phyloP scores from a whole-genome alignment of 805 yeast species.

The Candida vartiovaarae region DNA sequence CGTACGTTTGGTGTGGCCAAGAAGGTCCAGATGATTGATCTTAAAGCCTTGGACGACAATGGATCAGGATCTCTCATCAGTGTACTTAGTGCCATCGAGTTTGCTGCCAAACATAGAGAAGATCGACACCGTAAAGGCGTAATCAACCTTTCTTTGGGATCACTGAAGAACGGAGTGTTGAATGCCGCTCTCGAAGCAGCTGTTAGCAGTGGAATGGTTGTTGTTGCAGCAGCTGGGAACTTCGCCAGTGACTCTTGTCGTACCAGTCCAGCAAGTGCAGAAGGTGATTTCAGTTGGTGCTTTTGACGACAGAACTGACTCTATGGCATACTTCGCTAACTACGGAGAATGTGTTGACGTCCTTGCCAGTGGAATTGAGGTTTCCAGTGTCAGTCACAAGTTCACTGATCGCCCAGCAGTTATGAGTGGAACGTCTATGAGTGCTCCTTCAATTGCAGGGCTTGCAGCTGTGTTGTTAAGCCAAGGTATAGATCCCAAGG shows the following conservation, averaged over 20 bases:
- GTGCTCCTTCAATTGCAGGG: slow-evolving; percentile 71
- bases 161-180: slow-evolving; percentile 55
- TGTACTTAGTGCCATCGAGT: slow-evolving; percentile 61
- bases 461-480: slow-evolving; percentile 48
- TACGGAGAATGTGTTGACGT: slow-evolving; percentile 91
- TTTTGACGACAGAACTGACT: slow-evolving; percentile 65
- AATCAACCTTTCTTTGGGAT: slow-evolving; percentile 78
- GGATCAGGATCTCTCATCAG: slow-evolving; percentile 71
- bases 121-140: slow-evolving; percentile 41
- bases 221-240: slow-evolving; percentile 87
- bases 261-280: slow-evolving; percentile 82
- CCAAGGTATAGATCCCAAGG: slow-evolving; percentile 37
- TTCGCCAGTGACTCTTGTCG: slow-evolving; percentile 69
- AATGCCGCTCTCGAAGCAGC: slow-evolving; percentile 78
- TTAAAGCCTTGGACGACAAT: slow-evolving; percentile 59
- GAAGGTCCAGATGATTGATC: slow-evolving; percentile 52
- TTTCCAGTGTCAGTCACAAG: slow-evolving; percentile 45
- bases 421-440: slow-evolving; percentile 77
- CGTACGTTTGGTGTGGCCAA: slow-evolving; percentile 79
- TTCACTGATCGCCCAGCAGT: slow-evolving; percentile 15
- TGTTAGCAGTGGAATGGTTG: slow-evolving; percentile 56
- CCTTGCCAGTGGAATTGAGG: slow-evolving; percentile 74
- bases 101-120: slow-evolving; percentile 52
- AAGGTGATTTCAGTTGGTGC: slow-evolving; percentile 79
- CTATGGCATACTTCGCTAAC: slow-evolving; percentile 74